Percentiles rank a stretch among this genome's conserved stretches.
Evolutionary conservation across 495 filamentous ascomycete genomes (phyloP).

Genomic region (Penicillium ucsense): DNA sequence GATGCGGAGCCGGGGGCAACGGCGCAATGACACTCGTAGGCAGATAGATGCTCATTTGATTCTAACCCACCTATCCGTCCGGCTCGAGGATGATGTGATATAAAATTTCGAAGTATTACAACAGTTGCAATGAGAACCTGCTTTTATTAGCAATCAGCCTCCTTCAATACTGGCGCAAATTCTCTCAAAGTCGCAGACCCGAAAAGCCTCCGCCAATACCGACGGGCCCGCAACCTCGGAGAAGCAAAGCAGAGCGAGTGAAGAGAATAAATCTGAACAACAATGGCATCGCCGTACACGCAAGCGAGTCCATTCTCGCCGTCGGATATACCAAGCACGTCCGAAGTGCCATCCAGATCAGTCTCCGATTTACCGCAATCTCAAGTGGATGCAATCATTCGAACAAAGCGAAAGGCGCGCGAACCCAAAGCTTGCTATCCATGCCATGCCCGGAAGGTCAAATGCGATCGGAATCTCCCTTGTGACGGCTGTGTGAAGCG

Average conservation of each 20-base stretch:
- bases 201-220: neutral
- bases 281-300: conserved; percentile 33
- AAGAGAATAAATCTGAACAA: neutral
- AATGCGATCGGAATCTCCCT: conserved; percentile 63
- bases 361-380: conserved; percentile 36
- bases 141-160: no score
- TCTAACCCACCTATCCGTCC: no score
- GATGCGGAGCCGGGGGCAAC: no score
- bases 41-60: no score
- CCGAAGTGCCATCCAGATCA: conserved; percentile 15
- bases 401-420: conserved; percentile 39
- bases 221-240: conserved; percentile 3
- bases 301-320: conserved; percentile 29
- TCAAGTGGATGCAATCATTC: conserved; percentile 42
- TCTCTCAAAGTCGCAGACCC: no score
- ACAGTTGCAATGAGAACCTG: no score
- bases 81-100: no score
- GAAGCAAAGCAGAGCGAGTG: neutral
- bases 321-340: conserved; percentile 17
- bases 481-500: conserved; percentile 68
- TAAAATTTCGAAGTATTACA: no score
- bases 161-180: no score
- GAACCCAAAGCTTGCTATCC: conserved; percentile 58
- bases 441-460: conserved; percentile 64
- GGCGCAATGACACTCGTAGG: no score